These are phyloP conservation scores for Heliosperma pusillum DNA, from an alignment of 148 eudicot genomes.

Conservation along the genomic window DNA sequence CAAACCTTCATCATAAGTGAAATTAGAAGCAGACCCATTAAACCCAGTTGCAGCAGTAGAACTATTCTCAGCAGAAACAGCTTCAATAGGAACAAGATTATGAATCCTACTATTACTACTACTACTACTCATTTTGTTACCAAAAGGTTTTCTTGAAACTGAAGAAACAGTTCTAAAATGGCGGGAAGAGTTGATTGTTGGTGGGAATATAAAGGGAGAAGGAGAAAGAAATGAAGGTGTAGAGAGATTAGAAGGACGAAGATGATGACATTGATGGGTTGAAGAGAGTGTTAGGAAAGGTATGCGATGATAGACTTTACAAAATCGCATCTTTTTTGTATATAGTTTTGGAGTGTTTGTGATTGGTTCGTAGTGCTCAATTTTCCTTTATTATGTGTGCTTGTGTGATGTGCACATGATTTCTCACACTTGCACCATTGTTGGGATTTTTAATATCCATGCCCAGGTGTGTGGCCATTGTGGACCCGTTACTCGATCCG, in stretches of 20 bases:
- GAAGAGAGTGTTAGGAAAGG: slow-evolving; percentile 20
- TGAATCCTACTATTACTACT: slow-evolving; percentile 41
- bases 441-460: not conserved
- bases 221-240: slow-evolving; percentile 23
- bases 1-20: slow-evolving; percentile 40
- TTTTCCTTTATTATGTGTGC: not conserved
- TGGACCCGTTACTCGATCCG: not conserved
- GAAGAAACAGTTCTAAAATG: not conserved
- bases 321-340: slow-evolving; percentile 46
- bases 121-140: slow-evolving; percentile 27
- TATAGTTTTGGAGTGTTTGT: not conserved
- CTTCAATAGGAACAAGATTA: slow-evolving; percentile 43
- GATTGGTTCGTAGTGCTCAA: not conserved
- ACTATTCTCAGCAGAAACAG: slow-evolving; percentile 41
- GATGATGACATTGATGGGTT: slow-evolving; percentile 7
- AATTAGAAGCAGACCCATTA: slow-evolving; percentile 39
- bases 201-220: slow-evolving; percentile 20
- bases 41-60: slow-evolving; percentile 18
- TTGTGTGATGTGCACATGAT: not conserved
- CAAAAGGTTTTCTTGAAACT: slow-evolving; percentile 16
- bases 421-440: not conserved
- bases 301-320: slow-evolving; percentile 64
- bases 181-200: slow-evolving; percentile 14
- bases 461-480: not conserved
- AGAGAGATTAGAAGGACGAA: slow-evolving; percentile 9